Conservation (phyloP, 768 basidiomycete genomes). For the Auriscalpium vulgare region DNA sequence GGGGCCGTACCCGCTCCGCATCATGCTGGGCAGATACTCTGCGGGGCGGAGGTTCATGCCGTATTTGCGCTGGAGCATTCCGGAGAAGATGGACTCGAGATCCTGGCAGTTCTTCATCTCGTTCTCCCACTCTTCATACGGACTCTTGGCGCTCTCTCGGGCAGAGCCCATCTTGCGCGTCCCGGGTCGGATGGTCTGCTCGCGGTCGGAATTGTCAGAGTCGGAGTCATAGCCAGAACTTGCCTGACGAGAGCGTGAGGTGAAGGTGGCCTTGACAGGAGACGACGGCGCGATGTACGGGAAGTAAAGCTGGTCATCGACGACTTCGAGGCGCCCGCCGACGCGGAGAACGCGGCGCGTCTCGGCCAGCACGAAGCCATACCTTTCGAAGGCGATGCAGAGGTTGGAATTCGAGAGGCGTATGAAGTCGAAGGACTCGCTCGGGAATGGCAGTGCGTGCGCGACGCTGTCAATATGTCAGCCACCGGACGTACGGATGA, state of each 20-base stretch:
- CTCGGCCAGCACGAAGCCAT: constrained; percentile 55
- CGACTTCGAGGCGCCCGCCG: constrained; percentile 61
- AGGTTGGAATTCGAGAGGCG: constrained; percentile 63
- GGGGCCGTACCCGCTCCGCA: constrained; percentile 45
- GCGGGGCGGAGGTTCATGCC: constrained; percentile 46
- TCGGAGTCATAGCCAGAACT: background rate
- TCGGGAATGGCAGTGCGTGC: constrained; percentile 51
- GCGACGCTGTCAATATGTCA: constrained; percentile 33
- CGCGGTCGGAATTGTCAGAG: background rate
- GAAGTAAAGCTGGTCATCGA: constrained; percentile 66
- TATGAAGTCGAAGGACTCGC: constrained; percentile 60
- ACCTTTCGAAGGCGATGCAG: constrained; percentile 50
- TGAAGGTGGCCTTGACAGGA: constrained; percentile 10
- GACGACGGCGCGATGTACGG: constrained; percentile 36
- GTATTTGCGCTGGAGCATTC: constrained; percentile 48
- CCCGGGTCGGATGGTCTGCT: background rate
- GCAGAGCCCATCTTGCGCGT: background rate
- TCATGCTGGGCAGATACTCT: constrained; percentile 36
- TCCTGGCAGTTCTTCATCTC: constrained; percentile 33
- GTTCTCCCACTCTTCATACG: constrained; percentile 32
- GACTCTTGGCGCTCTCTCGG: background rate
- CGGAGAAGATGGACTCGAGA: constrained; percentile 50
- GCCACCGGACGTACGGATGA: background rate
- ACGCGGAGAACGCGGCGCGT: constrained; percentile 50
- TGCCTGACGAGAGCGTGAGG: background rate